phyloP scores from a whole-genome alignment of 2,329 filamentous ascomycete species.

The Trichophyton simii region DNA sequence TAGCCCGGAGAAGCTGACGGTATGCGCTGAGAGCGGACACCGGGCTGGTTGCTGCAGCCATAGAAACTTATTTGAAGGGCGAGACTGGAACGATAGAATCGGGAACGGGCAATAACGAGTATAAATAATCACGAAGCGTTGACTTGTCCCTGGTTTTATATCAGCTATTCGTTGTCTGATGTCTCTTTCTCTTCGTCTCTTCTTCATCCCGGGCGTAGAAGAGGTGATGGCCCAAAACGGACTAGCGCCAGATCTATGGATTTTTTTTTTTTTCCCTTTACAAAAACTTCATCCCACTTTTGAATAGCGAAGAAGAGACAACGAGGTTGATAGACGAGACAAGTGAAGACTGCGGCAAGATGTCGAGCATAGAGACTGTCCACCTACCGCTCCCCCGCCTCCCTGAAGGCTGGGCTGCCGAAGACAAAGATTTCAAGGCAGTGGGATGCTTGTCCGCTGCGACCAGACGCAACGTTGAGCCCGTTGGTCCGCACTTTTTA shows the following conservation, averaged over 20 bases:
- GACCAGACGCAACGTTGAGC: conserved; percentile 80
- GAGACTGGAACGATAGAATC: too few relatives aligned
- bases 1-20: conserved; percentile 18
- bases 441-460: conserved; percentile 63
- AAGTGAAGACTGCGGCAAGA: not conserved
- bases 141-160: not conserved
- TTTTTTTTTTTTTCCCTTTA: not conserved
- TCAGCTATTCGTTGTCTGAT: not conserved
- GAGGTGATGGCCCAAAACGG: not conserved
- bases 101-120: too few relatives aligned
- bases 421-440: conserved; percentile 80
- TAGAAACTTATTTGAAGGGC: not conserved
- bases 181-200: not conserved
- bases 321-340: not conserved
- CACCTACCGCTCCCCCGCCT: conserved; percentile 53
- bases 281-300: not conserved
- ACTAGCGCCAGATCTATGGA: not conserved
- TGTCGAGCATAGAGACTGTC: conserved; percentile 39
- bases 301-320: not conserved
- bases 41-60: conserved; percentile 20
- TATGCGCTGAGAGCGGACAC: conserved; percentile 20
- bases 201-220: too few relatives aligned
- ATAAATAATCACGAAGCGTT: not conserved
- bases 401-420: conserved; percentile 62
- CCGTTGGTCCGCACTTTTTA: conserved; percentile 93